phyloP scores from a whole-genome alignment of 2,329 filamentous ascomycete species.

The Penicillium hesseltinei region DNA sequence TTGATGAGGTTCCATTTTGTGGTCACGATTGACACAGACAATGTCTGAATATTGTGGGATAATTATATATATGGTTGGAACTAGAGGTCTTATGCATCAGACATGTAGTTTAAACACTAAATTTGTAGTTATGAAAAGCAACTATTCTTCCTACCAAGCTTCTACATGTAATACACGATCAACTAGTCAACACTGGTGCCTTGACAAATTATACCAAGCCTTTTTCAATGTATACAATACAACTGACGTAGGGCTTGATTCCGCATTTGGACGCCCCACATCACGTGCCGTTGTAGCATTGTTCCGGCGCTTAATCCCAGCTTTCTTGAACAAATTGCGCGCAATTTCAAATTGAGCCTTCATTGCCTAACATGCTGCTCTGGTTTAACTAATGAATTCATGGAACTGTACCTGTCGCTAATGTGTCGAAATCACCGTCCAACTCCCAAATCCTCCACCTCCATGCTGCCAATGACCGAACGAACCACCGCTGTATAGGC shows the following conservation, averaged over 20 bases:
- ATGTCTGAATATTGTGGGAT: no score
- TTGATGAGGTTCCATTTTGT: background rate
- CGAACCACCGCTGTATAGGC: constrained; percentile 6
- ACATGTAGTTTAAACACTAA: background rate
- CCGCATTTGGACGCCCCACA: constrained; percentile 22
- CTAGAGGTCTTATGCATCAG: background rate
- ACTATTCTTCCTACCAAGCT: no score
- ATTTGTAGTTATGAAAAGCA: background rate
- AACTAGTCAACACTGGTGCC: background rate
- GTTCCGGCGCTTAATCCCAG: constrained; percentile 14
- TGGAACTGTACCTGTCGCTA: background rate
- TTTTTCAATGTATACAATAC: background rate
- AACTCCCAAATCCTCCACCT: background rate
- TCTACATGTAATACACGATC: background rate
- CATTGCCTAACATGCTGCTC: constrained; percentile 7
- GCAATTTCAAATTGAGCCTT: constrained; percentile 12
- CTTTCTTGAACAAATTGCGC: constrained; percentile 7
- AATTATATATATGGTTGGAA: background rate
- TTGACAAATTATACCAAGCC: background rate
- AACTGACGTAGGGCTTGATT: constrained; percentile 14
- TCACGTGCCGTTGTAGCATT: constrained; percentile 22
- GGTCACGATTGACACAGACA: background rate
- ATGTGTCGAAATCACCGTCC: background rate
- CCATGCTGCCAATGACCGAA: constrained; percentile 6
- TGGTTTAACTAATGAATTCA: background rate